A percentile compares a stretch with the other conserved stretches of the same genome.
Conservation (phyloP, 805 yeast genomes). For the Brettanomyces nanus region DNA sequence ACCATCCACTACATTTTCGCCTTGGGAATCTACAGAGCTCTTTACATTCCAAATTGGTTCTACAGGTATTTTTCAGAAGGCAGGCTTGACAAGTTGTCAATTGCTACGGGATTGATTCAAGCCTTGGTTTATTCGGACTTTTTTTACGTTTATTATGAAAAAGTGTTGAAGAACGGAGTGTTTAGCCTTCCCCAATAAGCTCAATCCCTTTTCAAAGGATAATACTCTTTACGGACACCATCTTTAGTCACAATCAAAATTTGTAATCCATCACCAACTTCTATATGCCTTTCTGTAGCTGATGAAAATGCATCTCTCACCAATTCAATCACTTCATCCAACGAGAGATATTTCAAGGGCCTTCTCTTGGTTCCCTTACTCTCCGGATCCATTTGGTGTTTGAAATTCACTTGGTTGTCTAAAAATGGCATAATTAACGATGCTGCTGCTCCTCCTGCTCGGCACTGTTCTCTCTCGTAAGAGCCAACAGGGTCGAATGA, state of each 20-base stretch:
- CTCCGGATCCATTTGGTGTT: constrained; percentile 83
- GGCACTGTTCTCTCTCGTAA: constrained; percentile 92
- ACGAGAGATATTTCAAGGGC: constrained; percentile 51
- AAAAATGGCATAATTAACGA: constrained; percentile 93
- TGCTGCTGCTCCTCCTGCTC: constrained; percentile 98
- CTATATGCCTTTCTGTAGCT: constrained; percentile 97
- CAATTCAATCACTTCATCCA: constrained; percentile 80
- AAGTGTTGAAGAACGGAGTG: constrained; percentile 71
- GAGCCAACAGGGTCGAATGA: constrained; percentile 98
- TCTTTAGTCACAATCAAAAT: constrained; percentile 87
- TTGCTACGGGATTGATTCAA: constrained; percentile 77
- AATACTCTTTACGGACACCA: constrained; percentile 78
- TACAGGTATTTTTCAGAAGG: constrained; percentile 69
- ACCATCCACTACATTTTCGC: constrained; percentile 93
- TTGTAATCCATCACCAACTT: constrained; percentile 95
- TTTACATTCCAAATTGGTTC: constrained; percentile 92
- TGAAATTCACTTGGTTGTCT: constrained; percentile 94
- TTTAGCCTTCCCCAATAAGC: constrained; percentile 44
- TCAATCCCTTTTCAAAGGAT: constrained; percentile 81
- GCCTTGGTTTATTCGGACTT: constrained; percentile 89
- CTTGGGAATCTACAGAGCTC: constrained; percentile 79
- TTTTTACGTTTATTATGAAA: constrained; percentile 82
- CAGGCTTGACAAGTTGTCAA: constrained; percentile 59
- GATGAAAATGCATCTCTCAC: constrained; percentile 93
- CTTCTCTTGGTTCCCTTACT: constrained; percentile 59